phyloP scores from a whole-genome alignment of 148 eudicot genomes.

The Diospyros kaki region DNA sequence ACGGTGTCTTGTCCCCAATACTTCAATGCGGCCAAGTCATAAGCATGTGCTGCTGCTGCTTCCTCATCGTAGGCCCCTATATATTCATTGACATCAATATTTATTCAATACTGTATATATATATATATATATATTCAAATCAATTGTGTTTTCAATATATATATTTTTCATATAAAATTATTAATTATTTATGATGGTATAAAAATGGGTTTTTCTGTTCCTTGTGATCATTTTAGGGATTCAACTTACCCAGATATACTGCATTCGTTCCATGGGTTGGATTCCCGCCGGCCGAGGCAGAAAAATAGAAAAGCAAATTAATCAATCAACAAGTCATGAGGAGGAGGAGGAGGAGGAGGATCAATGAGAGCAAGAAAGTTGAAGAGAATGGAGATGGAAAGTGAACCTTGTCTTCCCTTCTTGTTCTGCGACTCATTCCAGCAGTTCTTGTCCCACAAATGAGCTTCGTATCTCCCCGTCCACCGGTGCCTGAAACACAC shows the following conservation, averaged over 20 bases:
- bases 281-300: constrained; percentile 15
- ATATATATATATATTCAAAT: too few species aligned
- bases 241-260: constrained; percentile 73
- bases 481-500: constrained; percentile 60
- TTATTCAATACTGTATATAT: background rate
- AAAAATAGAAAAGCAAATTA: constrained; percentile 2
- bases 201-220: background rate
- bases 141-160: too few species aligned
- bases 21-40: constrained; percentile 90
- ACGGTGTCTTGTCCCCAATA: constrained; percentile 83
- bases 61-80: constrained; percentile 91
- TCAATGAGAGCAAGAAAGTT: background rate
- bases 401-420: constrained; percentile 87
- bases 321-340: background rate
- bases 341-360: background rate
- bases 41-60: constrained; percentile 82
- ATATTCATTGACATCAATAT: background rate
- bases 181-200: background rate
- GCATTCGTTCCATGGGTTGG: constrained; percentile 19
- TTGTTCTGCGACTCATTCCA: constrained; percentile 78
- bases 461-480: constrained; percentile 96
- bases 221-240: background rate
- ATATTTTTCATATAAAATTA: background rate
- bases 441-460: constrained; percentile 87
- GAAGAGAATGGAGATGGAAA: background rate